Evolutionary conservation across 371 early-diverging fungal genomes (phyloP).

Genomic region (Actinomortierella wolfii): DNA sequence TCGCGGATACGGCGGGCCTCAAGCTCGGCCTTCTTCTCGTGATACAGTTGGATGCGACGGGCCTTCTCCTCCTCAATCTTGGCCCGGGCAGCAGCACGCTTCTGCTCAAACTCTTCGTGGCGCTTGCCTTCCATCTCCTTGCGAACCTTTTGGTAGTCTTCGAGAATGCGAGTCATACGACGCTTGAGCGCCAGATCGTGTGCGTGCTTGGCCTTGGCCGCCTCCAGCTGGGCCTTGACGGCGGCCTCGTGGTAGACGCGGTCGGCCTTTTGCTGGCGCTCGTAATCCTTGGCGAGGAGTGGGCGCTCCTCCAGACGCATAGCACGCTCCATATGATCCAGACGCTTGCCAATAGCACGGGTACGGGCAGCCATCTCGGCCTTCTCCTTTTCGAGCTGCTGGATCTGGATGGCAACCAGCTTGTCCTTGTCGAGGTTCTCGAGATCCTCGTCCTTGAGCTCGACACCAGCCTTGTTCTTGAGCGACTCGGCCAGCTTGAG

Average conservation of each 20-base stretch:
- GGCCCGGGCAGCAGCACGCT: slow-evolving; percentile 53
- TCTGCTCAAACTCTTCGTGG: slow-evolving; percentile 56
- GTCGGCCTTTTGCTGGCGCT: slow-evolving; percentile 86
- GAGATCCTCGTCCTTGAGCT: slow-evolving; percentile 80
- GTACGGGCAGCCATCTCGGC: slow-evolving; percentile 77
- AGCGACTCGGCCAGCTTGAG: slow-evolving; percentile 88
- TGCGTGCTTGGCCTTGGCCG: slow-evolving; percentile 68
- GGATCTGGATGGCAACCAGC: slow-evolving; percentile 84
- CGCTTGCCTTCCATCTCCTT: slow-evolving; percentile 60
- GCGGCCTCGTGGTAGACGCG: slow-evolving; percentile 79
- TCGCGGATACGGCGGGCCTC: slow-evolving; percentile 45
- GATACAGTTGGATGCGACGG: slow-evolving; percentile 62
- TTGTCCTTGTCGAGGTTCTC: slow-evolving; percentile 83
- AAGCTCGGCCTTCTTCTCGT: slow-evolving; percentile 58
- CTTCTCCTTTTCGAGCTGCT: slow-evolving; percentile 91
- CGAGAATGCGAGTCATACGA: slow-evolving; percentile 79
- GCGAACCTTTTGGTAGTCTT: slow-evolving; percentile 76
- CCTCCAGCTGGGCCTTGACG: slow-evolving; percentile 67
- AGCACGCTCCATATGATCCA: slow-evolving; percentile 98
- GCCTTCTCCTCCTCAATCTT: slow-evolving; percentile 77
- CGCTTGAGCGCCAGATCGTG: slow-evolving; percentile 77
- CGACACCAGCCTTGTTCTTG: slow-evolving; percentile 79
- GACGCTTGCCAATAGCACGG: slow-evolving; percentile 74
- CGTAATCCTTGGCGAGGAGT: slow-evolving; percentile 89
- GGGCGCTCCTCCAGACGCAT: slow-evolving; percentile 94